Percentiles rank a stretch among this genome's conserved stretches.
These are phyloP conservation scores for Boletus insuetus DNA, from an alignment of 768 basidiomycete species.

Conservation along the genomic window DNA sequence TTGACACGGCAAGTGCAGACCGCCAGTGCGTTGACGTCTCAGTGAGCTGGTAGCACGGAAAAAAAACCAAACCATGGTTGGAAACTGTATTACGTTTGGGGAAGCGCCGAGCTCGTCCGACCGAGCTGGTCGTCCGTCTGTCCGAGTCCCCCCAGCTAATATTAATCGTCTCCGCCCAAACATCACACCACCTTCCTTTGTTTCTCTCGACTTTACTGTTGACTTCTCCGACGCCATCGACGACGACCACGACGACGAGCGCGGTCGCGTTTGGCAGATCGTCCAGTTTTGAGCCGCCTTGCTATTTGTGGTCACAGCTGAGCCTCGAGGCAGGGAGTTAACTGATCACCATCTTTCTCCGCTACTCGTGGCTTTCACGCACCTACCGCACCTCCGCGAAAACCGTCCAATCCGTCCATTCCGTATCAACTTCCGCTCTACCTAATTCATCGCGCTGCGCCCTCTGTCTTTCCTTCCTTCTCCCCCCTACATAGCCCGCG, in stretches of 20 bases:
- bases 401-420: slow-evolving; percentile 29
- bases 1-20: slow-evolving; percentile 3
- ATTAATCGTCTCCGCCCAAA: slow-evolving; percentile 24
- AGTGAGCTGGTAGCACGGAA: neutral
- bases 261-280: slow-evolving; percentile 5
- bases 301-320: slow-evolving; percentile 22
- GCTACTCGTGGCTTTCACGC: slow-evolving; percentile 36
- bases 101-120: neutral
- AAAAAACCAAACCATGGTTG: neutral
- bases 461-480: slow-evolving; percentile 26
- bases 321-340: slow-evolving; percentile 31
- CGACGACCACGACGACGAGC: slow-evolving; percentile 9
- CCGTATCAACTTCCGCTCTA: slow-evolving; percentile 26
- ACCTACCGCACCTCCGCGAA: slow-evolving; percentile 33
- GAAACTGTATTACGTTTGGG: slow-evolving; percentile 15
- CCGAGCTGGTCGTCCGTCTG: neutral
- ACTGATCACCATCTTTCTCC: slow-evolving; percentile 29
- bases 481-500: slow-evolving; percentile 25
- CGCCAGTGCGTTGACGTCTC: slow-evolving; percentile 8
- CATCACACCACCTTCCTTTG: slow-evolving; percentile 20
- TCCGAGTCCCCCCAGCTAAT: neutral
- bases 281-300: slow-evolving; percentile 15
- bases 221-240: neutral
- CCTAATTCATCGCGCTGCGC: slow-evolving; percentile 30
- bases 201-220: slow-evolving; percentile 2